A percentile compares a stretch with the other conserved stretches of the same genome.
Evolutionary conservation across 805 yeast genomes (phyloP).

Genomic region (Starmerella geochares): DNA sequence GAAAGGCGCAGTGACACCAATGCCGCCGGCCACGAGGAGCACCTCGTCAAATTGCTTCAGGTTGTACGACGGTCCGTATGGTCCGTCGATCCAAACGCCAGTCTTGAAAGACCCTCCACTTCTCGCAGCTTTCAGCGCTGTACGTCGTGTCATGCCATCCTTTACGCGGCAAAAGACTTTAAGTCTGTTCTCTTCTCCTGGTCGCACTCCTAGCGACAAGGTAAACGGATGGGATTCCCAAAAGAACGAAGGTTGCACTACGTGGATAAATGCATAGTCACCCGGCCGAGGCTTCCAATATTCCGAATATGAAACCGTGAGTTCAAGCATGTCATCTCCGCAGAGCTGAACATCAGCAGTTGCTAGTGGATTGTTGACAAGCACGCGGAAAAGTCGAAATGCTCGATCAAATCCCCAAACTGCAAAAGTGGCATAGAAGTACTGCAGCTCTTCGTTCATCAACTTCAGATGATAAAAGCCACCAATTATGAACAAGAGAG

Average conservation of each 20-base stretch:
- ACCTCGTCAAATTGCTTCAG: conserved; percentile 34
- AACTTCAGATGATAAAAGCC: conserved; percentile 48
- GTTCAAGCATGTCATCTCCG: conserved; percentile 22
- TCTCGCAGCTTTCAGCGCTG: conserved; percentile 31
- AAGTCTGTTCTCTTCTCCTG: conserved; percentile 11
- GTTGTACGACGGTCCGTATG: conserved; percentile 44
- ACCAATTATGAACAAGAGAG: conserved; percentile 42
- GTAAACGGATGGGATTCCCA: conserved; percentile 72
- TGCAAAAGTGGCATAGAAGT: conserved; percentile 43
- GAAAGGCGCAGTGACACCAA: conserved; percentile 48
- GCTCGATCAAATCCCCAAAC: conserved; percentile 63
- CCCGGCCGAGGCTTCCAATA: conserved; percentile 45
- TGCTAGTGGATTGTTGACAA: neutral
- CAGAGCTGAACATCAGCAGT: conserved; percentile 2
- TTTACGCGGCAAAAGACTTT: conserved; percentile 29
- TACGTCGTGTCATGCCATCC: conserved; percentile 44
- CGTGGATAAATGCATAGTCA: conserved; percentile 44
- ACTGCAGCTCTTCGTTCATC: conserved; percentile 39
- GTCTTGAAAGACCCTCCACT: conserved; percentile 27
- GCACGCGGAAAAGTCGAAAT: conserved; percentile 44
- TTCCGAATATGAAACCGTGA: conserved; percentile 33
- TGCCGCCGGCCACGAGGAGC: conserved; percentile 46
- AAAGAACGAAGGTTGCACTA: conserved; percentile 32
- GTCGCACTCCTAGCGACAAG: conserved; percentile 9
- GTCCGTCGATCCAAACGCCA: conserved; percentile 47